phyloP scores from a whole-genome alignment of 148 eudicot species.

The Rhododendron williamsianum region DNA sequence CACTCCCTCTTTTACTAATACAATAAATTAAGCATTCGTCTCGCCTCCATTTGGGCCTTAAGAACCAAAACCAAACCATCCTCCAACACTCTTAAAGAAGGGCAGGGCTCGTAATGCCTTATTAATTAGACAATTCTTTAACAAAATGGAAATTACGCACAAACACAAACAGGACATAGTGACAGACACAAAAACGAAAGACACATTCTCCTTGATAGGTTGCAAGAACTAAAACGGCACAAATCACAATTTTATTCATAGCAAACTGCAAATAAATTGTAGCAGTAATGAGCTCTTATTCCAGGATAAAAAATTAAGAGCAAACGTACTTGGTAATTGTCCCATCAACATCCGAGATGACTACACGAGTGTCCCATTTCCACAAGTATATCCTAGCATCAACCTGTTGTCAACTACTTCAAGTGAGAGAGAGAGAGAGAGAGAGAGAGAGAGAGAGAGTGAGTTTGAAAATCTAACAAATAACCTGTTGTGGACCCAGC shows the following conservation, averaged over 20 bases:
- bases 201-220: neutral
- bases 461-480: conserved; percentile 2
- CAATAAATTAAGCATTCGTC: neutral
- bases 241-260: neutral
- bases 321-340: conserved; percentile 84
- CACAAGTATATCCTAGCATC: conserved; percentile 90
- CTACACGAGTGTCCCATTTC: conserved; percentile 84
- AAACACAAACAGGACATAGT: neutral
- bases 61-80: neutral
- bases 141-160: neutral
- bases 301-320: neutral
- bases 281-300: neutral
- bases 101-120: neutral
- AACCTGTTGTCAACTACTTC: conserved; percentile 40
- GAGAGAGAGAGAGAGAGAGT: neutral
- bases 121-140: neutral
- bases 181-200: neutral
- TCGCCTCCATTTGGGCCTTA: neutral
- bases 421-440: neutral
- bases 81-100: neutral
- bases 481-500: conserved; percentile 80
- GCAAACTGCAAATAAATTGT: neutral
- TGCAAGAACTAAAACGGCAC: neutral
- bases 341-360: conserved; percentile 97
- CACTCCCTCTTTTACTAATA: neutral